Conservation (phyloP, 495 filamentous ascomycete genomes). For the Pyrenopolyporus hunteri region DNA sequence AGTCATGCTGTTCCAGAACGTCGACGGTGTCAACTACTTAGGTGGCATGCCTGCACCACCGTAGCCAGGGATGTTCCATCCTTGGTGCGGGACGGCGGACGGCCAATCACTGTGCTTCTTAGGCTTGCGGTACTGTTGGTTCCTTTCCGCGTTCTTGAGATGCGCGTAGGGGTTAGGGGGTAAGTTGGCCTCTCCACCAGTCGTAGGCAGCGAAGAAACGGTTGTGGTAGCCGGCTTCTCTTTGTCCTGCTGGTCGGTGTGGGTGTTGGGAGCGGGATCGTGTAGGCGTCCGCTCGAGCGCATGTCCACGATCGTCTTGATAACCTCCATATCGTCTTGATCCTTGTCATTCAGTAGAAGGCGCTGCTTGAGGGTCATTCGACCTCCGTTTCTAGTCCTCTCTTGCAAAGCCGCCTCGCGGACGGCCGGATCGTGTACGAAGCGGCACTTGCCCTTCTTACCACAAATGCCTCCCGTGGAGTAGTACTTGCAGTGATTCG, state of each 20-base stretch:
- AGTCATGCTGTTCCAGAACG: not conserved
- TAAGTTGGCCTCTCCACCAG: constrained; percentile 39
- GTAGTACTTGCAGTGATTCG: constrained; percentile 65
- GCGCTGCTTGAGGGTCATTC: constrained; percentile 62
- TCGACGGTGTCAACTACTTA: constrained; percentile 20
- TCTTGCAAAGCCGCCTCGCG: constrained; percentile 60
- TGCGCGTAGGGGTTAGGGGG: constrained; percentile 41
- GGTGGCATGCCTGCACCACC: constrained; percentile 22
- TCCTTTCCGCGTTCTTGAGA: constrained; percentile 32
- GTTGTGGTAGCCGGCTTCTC: constrained; percentile 20
- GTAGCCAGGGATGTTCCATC: constrained; percentile 19
- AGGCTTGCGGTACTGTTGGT: constrained; percentile 18
- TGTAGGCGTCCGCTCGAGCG: constrained; percentile 39
- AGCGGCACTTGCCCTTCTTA: constrained; percentile 70
- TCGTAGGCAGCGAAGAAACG: constrained; percentile 39
- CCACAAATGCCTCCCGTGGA: constrained; percentile 65
- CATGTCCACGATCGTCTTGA: constrained; percentile 55
- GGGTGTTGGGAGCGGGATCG: constrained; percentile 40
- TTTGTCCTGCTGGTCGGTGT: constrained; percentile 18
- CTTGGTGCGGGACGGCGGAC: constrained; percentile 8
- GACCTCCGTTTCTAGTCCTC: constrained; percentile 59
- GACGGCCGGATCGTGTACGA: constrained; percentile 61
- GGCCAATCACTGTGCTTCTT: constrained; percentile 35
- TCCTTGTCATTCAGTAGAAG: constrained; percentile 62
- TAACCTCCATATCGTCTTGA: constrained; percentile 61